Evolutionary conservation across 1,284 basidiomycete species (phyloP), one percentile per base, ranked within the genome.

Genomic region (Puccinia coronata): DNA sequence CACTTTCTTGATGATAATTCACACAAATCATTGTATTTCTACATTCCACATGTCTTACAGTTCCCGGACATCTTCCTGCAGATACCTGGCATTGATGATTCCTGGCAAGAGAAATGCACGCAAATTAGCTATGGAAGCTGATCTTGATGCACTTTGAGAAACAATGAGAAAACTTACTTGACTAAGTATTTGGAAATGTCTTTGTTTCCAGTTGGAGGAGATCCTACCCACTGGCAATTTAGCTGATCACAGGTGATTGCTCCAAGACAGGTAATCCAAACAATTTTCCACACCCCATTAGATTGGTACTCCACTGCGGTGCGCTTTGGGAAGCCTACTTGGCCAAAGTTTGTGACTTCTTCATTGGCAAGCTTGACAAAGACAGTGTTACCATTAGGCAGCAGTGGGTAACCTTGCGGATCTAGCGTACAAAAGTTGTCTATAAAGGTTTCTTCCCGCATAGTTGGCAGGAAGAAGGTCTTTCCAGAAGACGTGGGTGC

Each of bases 331-430:
- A 65, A 65, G 25, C 55, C 55, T 20, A 65, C 18, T 39, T 36
- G 18, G 14, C 63, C 31, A 36, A 36, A 65, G 39, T 65, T 65
- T n/a, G n/a, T n/a, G n/a, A n/a, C n/a, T n/a, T n/a, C n/a, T n/a
- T n/a, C n/a, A n/a, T n/a, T n/a, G n/a, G 31, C 3, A 14, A 25
- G 34, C 31, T 47, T 69, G 23, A 69, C 65, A 69, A 23, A 69
- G 43, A 43, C 36, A 12, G 65, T 69, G 11, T 47, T 43, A 8
- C 65, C 11, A 14, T 69, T 69, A n/a, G 65, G 65, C 6, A 23
- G n/a, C 8, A 69, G 39, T 8, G 65, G 65, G 31, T 69, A 69
- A 14, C 65, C 65, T 47, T n/a, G n/a, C n/a, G n/a, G n/a, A n/a
- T n/a, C n/a, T n/a, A n/a, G n/a, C n/a, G n/a, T n/a, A n/a, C n/a